Evolutionary conservation across 805 yeast species (phyloP), one percentile per base, ranked within the genome.

Genomic region (Nakazawaea wickerhamii): DNA sequence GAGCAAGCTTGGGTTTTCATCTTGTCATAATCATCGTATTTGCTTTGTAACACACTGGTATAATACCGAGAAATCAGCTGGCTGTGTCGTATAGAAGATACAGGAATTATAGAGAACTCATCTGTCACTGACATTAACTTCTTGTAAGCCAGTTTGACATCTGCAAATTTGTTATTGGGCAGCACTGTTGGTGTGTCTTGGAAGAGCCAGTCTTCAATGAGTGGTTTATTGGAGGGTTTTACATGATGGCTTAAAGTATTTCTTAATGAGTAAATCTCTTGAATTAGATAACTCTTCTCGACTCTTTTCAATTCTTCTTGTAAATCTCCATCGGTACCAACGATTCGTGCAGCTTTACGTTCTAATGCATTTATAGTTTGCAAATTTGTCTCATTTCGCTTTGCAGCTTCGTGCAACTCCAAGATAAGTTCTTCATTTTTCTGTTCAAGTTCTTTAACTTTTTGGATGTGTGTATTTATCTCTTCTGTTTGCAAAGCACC

Each of bases 241-340:
- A n/a, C 6, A 5, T 20, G 35, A 19, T 23, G 43, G 15, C 38
- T 27, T 7, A 59, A 57, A 50, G 68, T 56, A 18, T 62, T 61
- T 40, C 71, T 61, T 32, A 78, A 56, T 15, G 67, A 55, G 2
- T 59, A 53, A 9, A 77, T 65, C 51, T 77, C 79, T 26, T 71
- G 70, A 0, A 72, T 49, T 13, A 75, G 50, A 1, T 65, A 64
- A 31, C 64, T 48, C 30, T 61, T 64, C 3, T 57, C 63, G 3
- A 59, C 54, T 31, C 52, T 53, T 21, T 61, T 55, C 36, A 59
- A 58, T 46, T 66, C 71, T 5, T 63, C 55, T 11, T 61, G 44
- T 8, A 68, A 45, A 26, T 58, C 54, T 3, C 57, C 59, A 42
- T 71, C 68, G 3, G 53, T 53, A 2, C 60, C 58, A 25, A 55